phyloP scores from a whole-genome alignment of 1,284 basidiomycete species.

The Malassezia brasiliensis region DNA sequence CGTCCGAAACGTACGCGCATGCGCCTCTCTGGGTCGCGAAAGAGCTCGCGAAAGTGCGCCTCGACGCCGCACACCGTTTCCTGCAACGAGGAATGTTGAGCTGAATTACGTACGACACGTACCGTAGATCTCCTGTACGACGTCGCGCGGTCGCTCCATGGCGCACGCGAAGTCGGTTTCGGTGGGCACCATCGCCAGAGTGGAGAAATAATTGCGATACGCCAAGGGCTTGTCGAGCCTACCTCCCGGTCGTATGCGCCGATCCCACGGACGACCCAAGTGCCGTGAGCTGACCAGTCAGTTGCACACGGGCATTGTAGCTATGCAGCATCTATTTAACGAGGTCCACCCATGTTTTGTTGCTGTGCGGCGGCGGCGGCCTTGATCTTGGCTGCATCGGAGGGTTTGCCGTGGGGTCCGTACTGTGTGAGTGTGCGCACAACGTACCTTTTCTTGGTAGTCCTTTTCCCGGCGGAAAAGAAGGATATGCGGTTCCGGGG shows the following conservation, averaged over 20 bases:
- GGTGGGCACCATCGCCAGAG: conserved; percentile 12
- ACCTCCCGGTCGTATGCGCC: too few species aligned
- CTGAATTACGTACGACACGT: background rate
- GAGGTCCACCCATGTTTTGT: background rate
- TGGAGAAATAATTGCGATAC: background rate
- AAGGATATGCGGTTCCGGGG: conserved; percentile 52
- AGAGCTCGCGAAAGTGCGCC: background rate
- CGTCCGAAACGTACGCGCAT: background rate
- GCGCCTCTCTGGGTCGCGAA: background rate
- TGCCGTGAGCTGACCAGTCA: too few species aligned
- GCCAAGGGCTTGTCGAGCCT: too few species aligned
- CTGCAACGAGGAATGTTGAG: background rate
- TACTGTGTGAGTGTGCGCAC: conserved; percentile 12
- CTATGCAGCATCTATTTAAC: background rate
- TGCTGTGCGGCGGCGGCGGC: background rate
- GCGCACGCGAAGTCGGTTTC: background rate
- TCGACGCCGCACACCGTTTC: background rate
- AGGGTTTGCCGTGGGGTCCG: conserved; percentile 18
- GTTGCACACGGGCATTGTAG: too few species aligned
- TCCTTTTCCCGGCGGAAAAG: conserved; percentile 53
- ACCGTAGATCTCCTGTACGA: conserved; percentile 2
- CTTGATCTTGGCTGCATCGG: conserved; percentile 17
- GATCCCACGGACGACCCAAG: too few species aligned
- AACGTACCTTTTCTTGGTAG: conserved; percentile 36
- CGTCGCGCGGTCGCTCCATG: conserved; percentile 9